These are phyloP conservation scores for Pleodorina starrii DNA, from an alignment of 139 green algal genomes.

Conservation along the genomic window DNA sequence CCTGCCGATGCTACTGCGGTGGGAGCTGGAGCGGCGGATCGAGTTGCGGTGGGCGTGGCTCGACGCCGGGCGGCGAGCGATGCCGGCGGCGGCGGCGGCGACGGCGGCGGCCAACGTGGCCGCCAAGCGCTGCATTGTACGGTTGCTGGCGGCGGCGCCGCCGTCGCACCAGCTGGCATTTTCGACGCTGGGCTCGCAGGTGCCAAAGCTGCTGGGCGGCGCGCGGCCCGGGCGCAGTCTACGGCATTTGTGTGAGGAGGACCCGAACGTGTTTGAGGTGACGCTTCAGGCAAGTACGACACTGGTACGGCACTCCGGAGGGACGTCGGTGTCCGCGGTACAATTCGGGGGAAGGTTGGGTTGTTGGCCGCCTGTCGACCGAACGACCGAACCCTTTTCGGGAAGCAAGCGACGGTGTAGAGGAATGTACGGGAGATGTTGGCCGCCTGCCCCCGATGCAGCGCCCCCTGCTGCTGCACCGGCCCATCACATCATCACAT, in stretches of 20 bases:
- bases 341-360: too few species aligned
- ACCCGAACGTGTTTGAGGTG: conserved; percentile 44
- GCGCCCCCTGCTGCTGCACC: too few species aligned
- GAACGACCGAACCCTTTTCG: too few species aligned
- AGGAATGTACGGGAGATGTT: too few species aligned
- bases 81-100: neutral
- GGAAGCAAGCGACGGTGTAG: too few species aligned
- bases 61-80: too few species aligned
- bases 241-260: neutral
- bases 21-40: neutral
- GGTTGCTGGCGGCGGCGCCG: conserved; percentile 1
- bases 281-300: too few species aligned
- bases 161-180: neutral
- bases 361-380: too few species aligned
- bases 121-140: conserved; percentile 1
- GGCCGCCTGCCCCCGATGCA: too few species aligned
- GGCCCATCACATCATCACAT: too few species aligned
- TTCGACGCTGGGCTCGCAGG: neutral
- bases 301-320: too few species aligned
- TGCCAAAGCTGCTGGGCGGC: neutral
- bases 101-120: neutral
- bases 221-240: neutral
- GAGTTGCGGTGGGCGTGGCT: neutral
- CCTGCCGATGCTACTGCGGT: neutral
- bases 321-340: too few species aligned